Conservation (phyloP, 345 rosid genomes). For the Mercurialis annua region DNA sequence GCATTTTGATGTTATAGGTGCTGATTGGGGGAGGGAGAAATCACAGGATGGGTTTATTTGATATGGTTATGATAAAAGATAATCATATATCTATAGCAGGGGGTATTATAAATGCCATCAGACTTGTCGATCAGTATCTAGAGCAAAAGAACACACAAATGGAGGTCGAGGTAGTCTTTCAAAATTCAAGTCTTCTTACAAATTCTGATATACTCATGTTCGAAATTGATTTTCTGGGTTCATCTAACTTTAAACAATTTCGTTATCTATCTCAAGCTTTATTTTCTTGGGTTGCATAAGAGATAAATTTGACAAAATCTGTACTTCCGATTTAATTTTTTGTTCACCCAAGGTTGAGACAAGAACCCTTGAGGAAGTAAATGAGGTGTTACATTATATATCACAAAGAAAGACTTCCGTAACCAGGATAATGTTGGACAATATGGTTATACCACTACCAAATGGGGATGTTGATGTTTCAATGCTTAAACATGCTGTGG, state of each 20-base stretch:
- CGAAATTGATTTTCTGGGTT: neutral
- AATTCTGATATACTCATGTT: neutral
- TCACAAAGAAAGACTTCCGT: slow-evolving; percentile 51
- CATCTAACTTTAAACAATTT: slow-evolving; percentile 1
- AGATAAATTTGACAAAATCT: neutral
- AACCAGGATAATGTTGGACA: slow-evolving; percentile 90
- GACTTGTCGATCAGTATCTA: slow-evolving; percentile 67
- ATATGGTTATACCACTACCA: slow-evolving; percentile 86
- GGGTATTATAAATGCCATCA: slow-evolving; percentile 71
- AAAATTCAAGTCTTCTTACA: neutral
- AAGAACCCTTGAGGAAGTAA: slow-evolving; percentile 78
- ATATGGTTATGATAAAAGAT: slow-evolving; percentile 97
- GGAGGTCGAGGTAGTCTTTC: slow-evolving; percentile 82
- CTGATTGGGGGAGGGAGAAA: slow-evolving; percentile 92
- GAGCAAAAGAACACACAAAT: slow-evolving; percentile 61
- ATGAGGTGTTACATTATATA: slow-evolving; percentile 59
- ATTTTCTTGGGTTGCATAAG: neutral
- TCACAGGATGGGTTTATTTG: slow-evolving; percentile 96
- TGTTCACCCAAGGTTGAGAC: slow-evolving; percentile 66
- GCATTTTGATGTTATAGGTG: slow-evolving; percentile 48
- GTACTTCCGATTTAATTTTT: slow-evolving; percentile 2
- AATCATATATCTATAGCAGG: slow-evolving; percentile 96
- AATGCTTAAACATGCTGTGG: slow-evolving; percentile 79
- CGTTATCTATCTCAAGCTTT: neutral
- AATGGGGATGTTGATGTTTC: slow-evolving; percentile 81